Evolutionary conservation across 116 monocot species (phyloP), one percentile per base, ranked within the genome.

Genomic region (Phalaenopsis hybrid): DNA sequence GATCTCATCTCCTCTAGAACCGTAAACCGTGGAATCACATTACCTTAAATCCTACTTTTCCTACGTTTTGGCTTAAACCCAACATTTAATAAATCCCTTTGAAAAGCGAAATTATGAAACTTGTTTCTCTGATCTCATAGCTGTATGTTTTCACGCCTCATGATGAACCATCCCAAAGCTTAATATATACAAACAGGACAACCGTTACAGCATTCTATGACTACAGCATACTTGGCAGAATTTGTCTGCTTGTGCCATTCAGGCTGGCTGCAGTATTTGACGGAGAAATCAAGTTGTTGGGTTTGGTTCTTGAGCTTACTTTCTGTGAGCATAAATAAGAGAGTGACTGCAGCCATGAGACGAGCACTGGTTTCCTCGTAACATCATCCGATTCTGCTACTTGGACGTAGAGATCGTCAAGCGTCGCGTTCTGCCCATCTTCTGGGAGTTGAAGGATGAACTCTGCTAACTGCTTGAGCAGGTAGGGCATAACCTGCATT

Each of bases 341-440:
- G 79, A 98, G 95, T 34, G 98, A 98, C 80, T 98, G 95, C 45
- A 98, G 79, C 95, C 98, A 98, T 28, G 93, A 98, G 8, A 98
- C 95, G 7, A 98, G 81, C 18, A 90, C 83, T 57, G 95, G 98
- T 78, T 95, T 95, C 81, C 98, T 87, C 16, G 86, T 89, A 28
- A 98, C 98, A 86, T 98, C 93, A 69, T 95, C 98, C 1, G 98
- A 98, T 81, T 95, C 98, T 31, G 95, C 91, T 58, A 98, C 90
- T 68, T 86, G 88, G 15, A 85, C 75, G 34, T 91, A 84, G 79
- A 98, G 86, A 31, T 95, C 88, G 43, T 88, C 86, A 48, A 98
- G 90, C 70, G 95, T 72, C 37, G 81, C 85, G 75, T 92, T 84
- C 81, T 90, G 88, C 25, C 98, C 98, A 34, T 95, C 91, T 61